Percentiles rank a stretch among this genome's conserved stretches.
Conservation (phyloP, 75 land plant species). For the Ceratopteris richardii region DNA sequence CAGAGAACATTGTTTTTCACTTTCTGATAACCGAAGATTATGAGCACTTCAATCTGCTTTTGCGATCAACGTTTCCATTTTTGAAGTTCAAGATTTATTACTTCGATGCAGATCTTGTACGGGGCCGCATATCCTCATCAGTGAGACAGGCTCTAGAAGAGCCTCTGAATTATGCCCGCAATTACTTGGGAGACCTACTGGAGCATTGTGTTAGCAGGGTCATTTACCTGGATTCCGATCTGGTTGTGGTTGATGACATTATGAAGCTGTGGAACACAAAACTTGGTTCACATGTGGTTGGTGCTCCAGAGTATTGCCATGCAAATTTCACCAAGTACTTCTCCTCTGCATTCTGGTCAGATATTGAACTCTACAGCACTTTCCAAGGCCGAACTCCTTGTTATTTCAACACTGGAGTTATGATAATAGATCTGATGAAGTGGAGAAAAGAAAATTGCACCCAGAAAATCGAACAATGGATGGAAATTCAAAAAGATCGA, state of each 20-base stretch:
- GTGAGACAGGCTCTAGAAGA: constrained; percentile 24
- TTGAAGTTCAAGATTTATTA: constrained; percentile 26
- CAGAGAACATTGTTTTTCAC: constrained; percentile 40
- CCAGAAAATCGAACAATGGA: constrained; percentile 33
- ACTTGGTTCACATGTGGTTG: constrained; percentile 31
- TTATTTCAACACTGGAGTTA: constrained; percentile 41
- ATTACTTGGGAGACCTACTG: constrained; percentile 23
- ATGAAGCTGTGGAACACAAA: constrained; percentile 45
- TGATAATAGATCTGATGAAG: constrained; percentile 35
- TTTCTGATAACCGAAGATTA: constrained; percentile 20
- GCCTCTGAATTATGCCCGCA: constrained; percentile 35
- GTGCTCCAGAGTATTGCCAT: constrained; percentile 38
- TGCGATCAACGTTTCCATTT: constrained; percentile 22
- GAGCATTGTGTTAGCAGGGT: constrained; percentile 35
- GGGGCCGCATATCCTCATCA: constrained; percentile 18
- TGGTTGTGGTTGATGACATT: constrained; percentile 48
- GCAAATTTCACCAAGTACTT: constrained; percentile 46
- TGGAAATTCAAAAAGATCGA: constrained; percentile 32
- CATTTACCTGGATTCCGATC: constrained; percentile 51
- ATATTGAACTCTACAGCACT: constrained; percentile 17
- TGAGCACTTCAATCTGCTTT: constrained; percentile 12
- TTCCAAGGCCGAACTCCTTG: constrained; percentile 35
- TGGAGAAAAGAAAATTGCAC: constrained; percentile 24
- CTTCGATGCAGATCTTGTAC: constrained; percentile 20
- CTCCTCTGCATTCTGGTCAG: constrained; percentile 35